Conservation (phyloP, 192 early-diverging fungal genomes). For the Backusella morwellensis region DNA sequence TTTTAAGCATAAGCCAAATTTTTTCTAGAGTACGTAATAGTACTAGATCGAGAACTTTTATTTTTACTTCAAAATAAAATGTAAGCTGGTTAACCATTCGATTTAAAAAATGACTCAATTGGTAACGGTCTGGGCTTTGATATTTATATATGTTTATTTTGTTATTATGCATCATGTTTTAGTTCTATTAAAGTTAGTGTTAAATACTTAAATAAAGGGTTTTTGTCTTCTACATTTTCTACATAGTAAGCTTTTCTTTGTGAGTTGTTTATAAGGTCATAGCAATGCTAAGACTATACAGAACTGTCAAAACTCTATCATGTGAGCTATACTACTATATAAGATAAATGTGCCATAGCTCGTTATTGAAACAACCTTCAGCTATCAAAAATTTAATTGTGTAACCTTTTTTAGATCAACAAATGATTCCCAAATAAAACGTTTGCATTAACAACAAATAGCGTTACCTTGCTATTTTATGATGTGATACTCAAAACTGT, state of each 20-base stretch:
- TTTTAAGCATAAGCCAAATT: too few species aligned
- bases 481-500: not conserved
- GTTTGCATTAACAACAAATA: not conserved
- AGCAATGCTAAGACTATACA: not conserved
- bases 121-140: not conserved
- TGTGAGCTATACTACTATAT: not conserved
- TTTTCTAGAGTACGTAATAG: too few species aligned
- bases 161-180: not conserved
- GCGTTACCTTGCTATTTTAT: not conserved
- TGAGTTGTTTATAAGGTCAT: not conserved
- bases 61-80: too few species aligned
- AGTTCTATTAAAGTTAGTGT: not conserved
- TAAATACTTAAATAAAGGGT: not conserved
- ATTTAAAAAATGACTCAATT: not conserved
- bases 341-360: not conserved
- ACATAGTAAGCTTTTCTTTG: not conserved
- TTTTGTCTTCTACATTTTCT: not conserved
- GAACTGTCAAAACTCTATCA: not conserved
- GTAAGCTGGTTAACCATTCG: too few species aligned
- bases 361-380: not conserved
- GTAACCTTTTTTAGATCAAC: not conserved
- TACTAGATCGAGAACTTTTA: too few species aligned
- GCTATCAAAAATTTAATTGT: not conserved
- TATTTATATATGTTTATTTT: not conserved
- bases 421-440: not conserved